Evolutionary conservation across 441 rosid species (phyloP), one percentile per base, ranked within the genome.

Genomic region (Corymbia calophylla): DNA sequence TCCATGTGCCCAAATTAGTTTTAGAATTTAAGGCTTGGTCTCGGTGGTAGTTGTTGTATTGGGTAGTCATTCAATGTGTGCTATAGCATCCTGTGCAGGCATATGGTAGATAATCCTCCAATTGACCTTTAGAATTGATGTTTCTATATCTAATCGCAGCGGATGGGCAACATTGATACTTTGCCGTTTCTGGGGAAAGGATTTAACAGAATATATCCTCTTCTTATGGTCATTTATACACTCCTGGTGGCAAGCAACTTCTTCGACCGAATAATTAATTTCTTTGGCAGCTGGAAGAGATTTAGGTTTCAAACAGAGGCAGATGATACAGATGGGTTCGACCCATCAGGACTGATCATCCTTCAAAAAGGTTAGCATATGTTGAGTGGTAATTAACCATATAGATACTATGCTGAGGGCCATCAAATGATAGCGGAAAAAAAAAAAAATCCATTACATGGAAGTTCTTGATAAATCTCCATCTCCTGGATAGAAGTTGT

Each of bases 281-380:
- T 97, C 95, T 96, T 98, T 73, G 99, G 99, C 91, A 96, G 95
- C 94, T 98, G 99, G 99, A 97, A 96, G 95, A 92, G 96, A 92
- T 95, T 96, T 91, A 93, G 94, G 90, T 95, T 97, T 92, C 98
- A 95, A 93, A 95, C 97, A 17, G 99, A 97, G 91, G 95, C 93
- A 7, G 98, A 97, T 87, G 98, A 96, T 91, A 91, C 94, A 90
- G 99, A 96, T 88, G 99, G 99, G 39, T 97, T 97, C 90, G 98
- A 98, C 92, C 98, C 99, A 73, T 98, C 99, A 1, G 99, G 98
- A 89, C 48, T 98, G 88, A 95, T 97, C 92, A 96, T 98, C 89
- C 96, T 98, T 60, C 97, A 95, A 87, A 98, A 97, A 92, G 99
- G 99, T 95, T 87, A 91, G 85, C 88, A 62, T 77, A 18, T 73